Base-by-base conservation (phyloP, 768 basidiomycete genomes). In the Cyclocybe aegerita region DNA sequence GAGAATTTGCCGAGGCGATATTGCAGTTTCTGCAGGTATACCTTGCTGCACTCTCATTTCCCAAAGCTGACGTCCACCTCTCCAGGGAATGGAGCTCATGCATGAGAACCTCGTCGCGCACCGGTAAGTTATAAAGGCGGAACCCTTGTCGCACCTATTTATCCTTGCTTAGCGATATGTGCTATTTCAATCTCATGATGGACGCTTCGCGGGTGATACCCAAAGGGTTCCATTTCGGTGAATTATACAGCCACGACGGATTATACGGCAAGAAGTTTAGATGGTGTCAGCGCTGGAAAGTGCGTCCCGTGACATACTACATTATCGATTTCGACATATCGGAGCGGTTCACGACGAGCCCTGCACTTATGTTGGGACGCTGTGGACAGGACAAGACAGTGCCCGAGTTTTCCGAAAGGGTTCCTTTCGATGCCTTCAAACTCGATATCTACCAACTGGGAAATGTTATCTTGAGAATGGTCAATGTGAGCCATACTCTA, bases 391-490 rank as follows among this genome's bases (percentile, higher is more conserved):
- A 60, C 17, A 33, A 38, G 9, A 46, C 52, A 12, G 60, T 60
- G 12, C 65, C 69, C 1, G 65, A 68, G 45, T 49, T 63, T 10
- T 59, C 58, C 7, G 14, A 44, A 2, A 46, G 47, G 11, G 42
- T 57, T 2, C 61, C 63, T 1, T 67, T 65, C 35, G 58, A 70
- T 48, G 63, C 67, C 0, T 70, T 67, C 53, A 60, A 59, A 11
- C 47, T 65, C 1, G 69, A 69, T 53, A 45, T 69, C 1, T 69
- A 60, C 39, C 61, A 64, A 34, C 39, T 69, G 0, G 65, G 68
- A 3, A 52, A 46, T 11, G 49, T 54, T 7, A 39, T 65, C 9
- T 14, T 49, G 1, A 29, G 9, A 0, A n/a, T 58, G 3, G 31
- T 48, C 3, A 33, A 49, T n/a, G 57, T 54, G 7, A 31, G 38